Base-by-base conservation (phyloP, 1,139 yeast species). In the Debaryomyces sp. region DNA sequence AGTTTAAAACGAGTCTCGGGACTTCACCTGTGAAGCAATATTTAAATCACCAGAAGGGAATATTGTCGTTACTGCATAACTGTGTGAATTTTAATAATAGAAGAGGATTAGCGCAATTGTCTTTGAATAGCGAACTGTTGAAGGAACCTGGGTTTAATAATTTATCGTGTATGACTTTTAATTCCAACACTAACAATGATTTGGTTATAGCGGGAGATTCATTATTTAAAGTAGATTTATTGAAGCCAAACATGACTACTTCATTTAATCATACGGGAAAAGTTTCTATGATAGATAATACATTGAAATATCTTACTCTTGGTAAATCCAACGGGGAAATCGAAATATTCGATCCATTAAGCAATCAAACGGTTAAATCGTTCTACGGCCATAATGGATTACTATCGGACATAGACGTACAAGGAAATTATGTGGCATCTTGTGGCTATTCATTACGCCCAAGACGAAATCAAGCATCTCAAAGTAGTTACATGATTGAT, bases 331-430 rank as follows among this genome's bases (percentile, higher is more conserved):
- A 81, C 52, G 98, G 97, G 3, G 68, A 81, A 2, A 71, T 91
- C 24, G 96, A 89, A 56, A 70, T 92, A n/a, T 77, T 89, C 49
- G 98, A 91, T 59, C 87, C 92, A 4, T 64, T 81, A 0, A 70
- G 84, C 36, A 77, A 80, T 51, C 58, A 63, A 45, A 70, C 84
- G 1, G 70, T 89, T 6, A 81, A 83, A 54, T 72, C 83, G 1
- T 86, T 91, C 59, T 70, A 75, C 12, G 89, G 94, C 12, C 96
- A 89, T 62, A 81, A 87, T 26, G 89, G 94, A 0, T 76, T 87
- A 1, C 71, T 94, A 21, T 81, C 95, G 1, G 92, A 89, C 52
- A 73, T 94, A 63, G 96, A 88, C 58, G 80, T 89, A 27, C 81
- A 83, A 54, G 97, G 92, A 30, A 81, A 84, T 52, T 83, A 85